Evolutionary conservation across 1,139 yeast species (phyloP).

Genomic region (Yamadazyma taylorii): DNA sequence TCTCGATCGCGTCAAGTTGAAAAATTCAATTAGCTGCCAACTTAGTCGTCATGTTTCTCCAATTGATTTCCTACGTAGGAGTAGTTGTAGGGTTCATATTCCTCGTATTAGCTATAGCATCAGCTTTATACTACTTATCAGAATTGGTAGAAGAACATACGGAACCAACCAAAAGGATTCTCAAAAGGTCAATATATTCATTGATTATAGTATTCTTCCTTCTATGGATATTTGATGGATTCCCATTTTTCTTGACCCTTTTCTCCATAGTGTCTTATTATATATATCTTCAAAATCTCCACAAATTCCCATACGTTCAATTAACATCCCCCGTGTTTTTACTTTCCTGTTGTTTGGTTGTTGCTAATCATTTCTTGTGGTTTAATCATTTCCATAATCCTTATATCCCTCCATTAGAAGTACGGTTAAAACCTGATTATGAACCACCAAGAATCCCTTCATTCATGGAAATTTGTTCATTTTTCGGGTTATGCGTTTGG

Average conservation of each 20-base stretch:
- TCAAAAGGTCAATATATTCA: conserved; percentile 60
- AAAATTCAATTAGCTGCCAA: background rate
- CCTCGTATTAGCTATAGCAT: conserved; percentile 61
- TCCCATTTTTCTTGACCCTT: conserved; percentile 66
- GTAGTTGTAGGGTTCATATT: conserved; percentile 72
- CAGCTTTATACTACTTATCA: conserved; percentile 86
- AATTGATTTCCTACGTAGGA: conserved; percentile 62
- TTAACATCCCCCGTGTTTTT: conserved; percentile 72
- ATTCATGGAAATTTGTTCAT: conserved; percentile 87
- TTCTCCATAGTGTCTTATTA: conserved; percentile 71
- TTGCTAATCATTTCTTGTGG: conserved; percentile 87
- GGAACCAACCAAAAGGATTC: conserved; percentile 73
- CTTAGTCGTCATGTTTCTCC: conserved; percentile 34
- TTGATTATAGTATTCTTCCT: conserved; percentile 55
- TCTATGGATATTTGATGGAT: conserved; percentile 68
- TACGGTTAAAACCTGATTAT: conserved; percentile 56
- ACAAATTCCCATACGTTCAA: conserved; percentile 80
- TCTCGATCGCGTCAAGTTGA: too few relatives aligned
- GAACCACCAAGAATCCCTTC: conserved; percentile 72
- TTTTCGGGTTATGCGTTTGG: conserved; percentile 94
- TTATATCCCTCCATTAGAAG: conserved; percentile 55
- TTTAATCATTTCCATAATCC: conserved; percentile 80
- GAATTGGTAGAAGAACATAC: conserved; percentile 94
- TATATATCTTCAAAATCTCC: conserved; percentile 73
- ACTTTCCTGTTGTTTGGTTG: conserved; percentile 68